Evolutionary conservation across 140 eudicot genomes (phyloP).

Genomic region (Erigeron philadelphicus): DNA sequence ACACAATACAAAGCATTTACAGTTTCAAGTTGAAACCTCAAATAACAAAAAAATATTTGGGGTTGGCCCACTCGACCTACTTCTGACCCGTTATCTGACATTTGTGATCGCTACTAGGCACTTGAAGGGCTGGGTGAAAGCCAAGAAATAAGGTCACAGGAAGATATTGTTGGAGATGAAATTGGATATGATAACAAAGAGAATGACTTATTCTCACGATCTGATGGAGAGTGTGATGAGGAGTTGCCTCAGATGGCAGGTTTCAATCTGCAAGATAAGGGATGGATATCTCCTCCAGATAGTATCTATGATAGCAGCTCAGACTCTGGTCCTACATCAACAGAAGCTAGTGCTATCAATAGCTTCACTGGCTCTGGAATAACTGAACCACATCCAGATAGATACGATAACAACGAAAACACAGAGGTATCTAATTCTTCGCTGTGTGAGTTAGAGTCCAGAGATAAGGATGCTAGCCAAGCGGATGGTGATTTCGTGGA

Average conservation of each 20-base stretch:
- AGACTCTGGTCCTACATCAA: slow-evolving; percentile 47
- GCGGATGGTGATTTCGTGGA: slow-evolving; percentile 26
- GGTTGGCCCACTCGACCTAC: background rate
- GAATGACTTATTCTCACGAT: slow-evolving; percentile 31
- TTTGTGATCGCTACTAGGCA: slow-evolving; percentile 46
- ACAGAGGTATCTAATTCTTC: slow-evolving; percentile 29
- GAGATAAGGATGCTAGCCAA: slow-evolving; percentile 38
- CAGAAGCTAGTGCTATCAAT: slow-evolving; percentile 48
- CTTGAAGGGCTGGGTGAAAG: slow-evolving; percentile 93
- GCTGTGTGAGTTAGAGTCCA: slow-evolving; percentile 30
- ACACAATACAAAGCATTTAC: too few relatives aligned
- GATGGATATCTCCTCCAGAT: slow-evolving; percentile 92
- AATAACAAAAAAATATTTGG: too few relatives aligned
- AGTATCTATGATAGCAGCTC: slow-evolving; percentile 64
- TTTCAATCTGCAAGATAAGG: slow-evolving; percentile 57
- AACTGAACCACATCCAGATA: slow-evolving; percentile 35
- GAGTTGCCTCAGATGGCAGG: slow-evolving; percentile 34
- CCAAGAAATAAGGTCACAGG: slow-evolving; percentile 68
- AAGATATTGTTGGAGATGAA: slow-evolving; percentile 47
- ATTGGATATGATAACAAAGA: slow-evolving; percentile 45
- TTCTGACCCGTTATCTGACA: background rate
- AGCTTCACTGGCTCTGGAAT: slow-evolving; percentile 43
- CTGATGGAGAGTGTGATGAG: slow-evolving; percentile 44
- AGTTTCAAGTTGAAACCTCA: background rate
- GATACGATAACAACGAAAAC: slow-evolving; percentile 32